Evolutionary conservation across 805 yeast genomes (phyloP).

Genomic region (Alloascoidea africana): DNA sequence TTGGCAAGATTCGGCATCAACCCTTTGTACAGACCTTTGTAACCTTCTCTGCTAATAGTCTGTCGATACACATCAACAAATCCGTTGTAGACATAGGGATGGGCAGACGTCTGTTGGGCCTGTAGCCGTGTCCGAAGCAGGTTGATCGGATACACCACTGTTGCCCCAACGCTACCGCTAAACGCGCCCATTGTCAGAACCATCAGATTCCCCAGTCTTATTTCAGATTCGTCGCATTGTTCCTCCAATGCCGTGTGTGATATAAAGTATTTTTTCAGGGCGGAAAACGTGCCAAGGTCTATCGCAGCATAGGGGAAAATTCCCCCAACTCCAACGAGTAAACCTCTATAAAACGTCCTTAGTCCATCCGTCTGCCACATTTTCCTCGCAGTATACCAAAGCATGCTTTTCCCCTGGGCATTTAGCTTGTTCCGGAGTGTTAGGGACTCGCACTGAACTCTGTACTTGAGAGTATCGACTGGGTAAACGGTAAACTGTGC

Average conservation of each 20-base stretch:
- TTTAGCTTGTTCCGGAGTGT: constrained; percentile 26
- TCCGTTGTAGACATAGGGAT: constrained; percentile 78
- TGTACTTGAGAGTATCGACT: constrained; percentile 83
- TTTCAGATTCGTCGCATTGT: constrained; percentile 44
- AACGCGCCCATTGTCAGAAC: constrained; percentile 89
- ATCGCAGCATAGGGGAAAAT: constrained; percentile 96
- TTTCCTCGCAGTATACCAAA: constrained; percentile 53
- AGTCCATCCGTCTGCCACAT: constrained; percentile 76
- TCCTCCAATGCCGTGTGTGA: constrained; percentile 40
- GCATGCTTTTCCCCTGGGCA: constrained; percentile 43
- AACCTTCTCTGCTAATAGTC: constrained; percentile 75
- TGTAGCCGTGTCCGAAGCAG: constrained; percentile 85
- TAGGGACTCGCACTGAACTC: constrained; percentile 84
- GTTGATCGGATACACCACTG: constrained; percentile 88
- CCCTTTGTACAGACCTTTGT: constrained; percentile 83
- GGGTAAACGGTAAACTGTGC: constrained; percentile 93
- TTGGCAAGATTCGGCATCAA: constrained; percentile 88
- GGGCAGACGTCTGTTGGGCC: constrained; percentile 95
- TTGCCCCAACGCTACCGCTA: constrained; percentile 92
- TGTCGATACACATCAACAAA: constrained; percentile 57
- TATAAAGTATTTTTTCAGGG: constrained; percentile 66
- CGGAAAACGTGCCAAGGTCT: constrained; percentile 85
- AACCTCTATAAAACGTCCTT: constrained; percentile 70
- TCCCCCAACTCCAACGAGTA: constrained; percentile 84
- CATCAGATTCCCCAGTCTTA: constrained; percentile 61